Base-by-base conservation (phyloP, 2,329 filamentous ascomycete species). In the Aspergillus awamori region DNA sequence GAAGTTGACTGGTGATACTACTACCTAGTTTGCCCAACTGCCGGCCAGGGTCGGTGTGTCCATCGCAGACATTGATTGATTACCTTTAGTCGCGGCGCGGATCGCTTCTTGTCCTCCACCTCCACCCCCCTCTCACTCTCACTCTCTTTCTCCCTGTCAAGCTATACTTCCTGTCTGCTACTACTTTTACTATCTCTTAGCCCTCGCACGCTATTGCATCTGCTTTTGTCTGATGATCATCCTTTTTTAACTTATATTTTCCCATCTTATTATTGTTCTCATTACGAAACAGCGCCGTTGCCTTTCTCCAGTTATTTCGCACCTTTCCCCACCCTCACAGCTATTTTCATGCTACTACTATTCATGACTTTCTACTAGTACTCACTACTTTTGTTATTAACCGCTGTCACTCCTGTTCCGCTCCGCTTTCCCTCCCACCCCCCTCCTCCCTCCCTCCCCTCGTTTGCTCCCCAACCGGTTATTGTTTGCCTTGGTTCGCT, bases 31-130 rank as follows among this genome's bases (percentile, higher is more conserved):
- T 38, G 36, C 49, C 59, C 26, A 38, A 45, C 24, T 36, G 28
- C 28, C 28, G 28, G 51, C 56, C 24, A 53, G 49, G 49, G 41
- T 61, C 39, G 52, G 58, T 55, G 61, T 63, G 48, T 61, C 59
- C 59, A 58, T 43, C 49, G 49, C 39, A 28, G 22, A 17, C 26
- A 30, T 36, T 54, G 26, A 54, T 61, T 54, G 59, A 57, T 51
- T 59, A 43, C 39, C 28, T 56, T 28, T 45, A 55, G 38, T 28
- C 39, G 38, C 54, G 26, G 30, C 48, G 59, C 36, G 49, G 59
- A 61, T 61, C 59, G 33, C 36, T 26, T 47, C 36, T 26, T 38
- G 53, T 36, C 28, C 56, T 51, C 43, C 30, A n/a, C 30, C 28
- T 26, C 58, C 49, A 8, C 30, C 17, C 28, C 24, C 26, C 22